A percentile compares a stretch with the other conserved stretches of the same genome.
Conservation (phyloP, 2,329 filamentous ascomycete genomes). For the Aspergillus niger region DNA sequence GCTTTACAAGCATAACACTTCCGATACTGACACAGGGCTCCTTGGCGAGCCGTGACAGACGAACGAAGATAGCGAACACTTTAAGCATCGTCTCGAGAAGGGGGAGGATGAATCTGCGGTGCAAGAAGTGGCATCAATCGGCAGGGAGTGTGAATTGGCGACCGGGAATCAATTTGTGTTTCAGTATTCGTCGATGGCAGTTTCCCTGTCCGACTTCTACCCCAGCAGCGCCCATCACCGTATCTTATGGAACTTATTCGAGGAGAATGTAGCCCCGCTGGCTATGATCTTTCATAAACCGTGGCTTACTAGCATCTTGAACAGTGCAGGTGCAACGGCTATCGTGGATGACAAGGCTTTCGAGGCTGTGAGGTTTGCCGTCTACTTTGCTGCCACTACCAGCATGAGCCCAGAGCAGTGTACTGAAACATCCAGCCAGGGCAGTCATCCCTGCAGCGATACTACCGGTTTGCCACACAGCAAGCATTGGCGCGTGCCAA, state of each 20-base stretch:
- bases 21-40: no score
- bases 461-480: slow-evolving; percentile 1
- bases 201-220: background rate
- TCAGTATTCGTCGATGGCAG: background rate
- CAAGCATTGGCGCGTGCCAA: slow-evolving; percentile 6
- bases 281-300: slow-evolving; percentile 23
- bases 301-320: background rate
- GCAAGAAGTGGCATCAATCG: no score
- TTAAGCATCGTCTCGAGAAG: no score
- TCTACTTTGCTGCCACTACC: slow-evolving; percentile 20
- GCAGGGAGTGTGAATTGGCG: no score
- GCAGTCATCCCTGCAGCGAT: background rate
- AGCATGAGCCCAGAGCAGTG: slow-evolving; percentile 1
- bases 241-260: slow-evolving; percentile 23
- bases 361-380: slow-evolving; percentile 22
- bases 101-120: no score
- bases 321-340: background rate
- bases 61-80: no score
- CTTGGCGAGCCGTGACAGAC: no score
- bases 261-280: slow-evolving; percentile 25
- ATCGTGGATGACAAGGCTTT: background rate
- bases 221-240: background rate
- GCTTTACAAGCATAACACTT: no score
- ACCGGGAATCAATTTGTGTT: background rate
- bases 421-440: background rate